Evolutionary conservation across 306 rosid genomes (phyloP).

Genomic region (Quercus parvula): DNA sequence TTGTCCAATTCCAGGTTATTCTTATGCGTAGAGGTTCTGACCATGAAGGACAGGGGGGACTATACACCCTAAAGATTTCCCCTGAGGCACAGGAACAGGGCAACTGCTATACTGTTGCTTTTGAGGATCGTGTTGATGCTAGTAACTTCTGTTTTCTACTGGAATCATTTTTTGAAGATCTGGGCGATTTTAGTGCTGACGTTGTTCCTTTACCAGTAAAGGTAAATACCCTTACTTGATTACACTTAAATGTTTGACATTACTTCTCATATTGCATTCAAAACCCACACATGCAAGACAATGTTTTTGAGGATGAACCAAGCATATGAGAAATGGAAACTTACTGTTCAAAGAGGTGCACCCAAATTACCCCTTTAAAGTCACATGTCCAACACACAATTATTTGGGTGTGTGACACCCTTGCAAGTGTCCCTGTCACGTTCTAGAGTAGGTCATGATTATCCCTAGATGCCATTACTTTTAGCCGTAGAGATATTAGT

Average conservation of each 20-base stretch:
- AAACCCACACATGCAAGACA: neutral
- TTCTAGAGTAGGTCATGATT: neutral
- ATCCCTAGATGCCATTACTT: neutral
- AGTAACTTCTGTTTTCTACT: conserved; percentile 70
- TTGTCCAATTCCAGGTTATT: conserved; percentile 48
- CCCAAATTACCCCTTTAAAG: neutral
- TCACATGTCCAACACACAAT: neutral
- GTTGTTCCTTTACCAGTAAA: conserved; percentile 58
- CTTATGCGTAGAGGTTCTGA: conserved; percentile 55
- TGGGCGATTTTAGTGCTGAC: conserved; percentile 62
- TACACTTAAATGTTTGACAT: neutral
- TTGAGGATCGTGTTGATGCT: conserved; percentile 75
- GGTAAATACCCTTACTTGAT: conserved; percentile 38
- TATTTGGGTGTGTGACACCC: neutral
- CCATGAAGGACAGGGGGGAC: conserved; percentile 47
- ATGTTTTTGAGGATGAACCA: neutral
- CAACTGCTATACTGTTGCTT: conserved; percentile 62
- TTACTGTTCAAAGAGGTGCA: neutral
- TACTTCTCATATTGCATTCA: neutral
- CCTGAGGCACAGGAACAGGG: conserved; percentile 33
- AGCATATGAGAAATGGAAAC: conserved; percentile 18
- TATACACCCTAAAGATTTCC: conserved; percentile 46
- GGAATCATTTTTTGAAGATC: conserved; percentile 67
- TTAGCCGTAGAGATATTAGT: neutral
- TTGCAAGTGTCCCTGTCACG: neutral